phyloP scores from a whole-genome alignment of 345 rosid species.

The Eucalyptus cladocalyx region DNA sequence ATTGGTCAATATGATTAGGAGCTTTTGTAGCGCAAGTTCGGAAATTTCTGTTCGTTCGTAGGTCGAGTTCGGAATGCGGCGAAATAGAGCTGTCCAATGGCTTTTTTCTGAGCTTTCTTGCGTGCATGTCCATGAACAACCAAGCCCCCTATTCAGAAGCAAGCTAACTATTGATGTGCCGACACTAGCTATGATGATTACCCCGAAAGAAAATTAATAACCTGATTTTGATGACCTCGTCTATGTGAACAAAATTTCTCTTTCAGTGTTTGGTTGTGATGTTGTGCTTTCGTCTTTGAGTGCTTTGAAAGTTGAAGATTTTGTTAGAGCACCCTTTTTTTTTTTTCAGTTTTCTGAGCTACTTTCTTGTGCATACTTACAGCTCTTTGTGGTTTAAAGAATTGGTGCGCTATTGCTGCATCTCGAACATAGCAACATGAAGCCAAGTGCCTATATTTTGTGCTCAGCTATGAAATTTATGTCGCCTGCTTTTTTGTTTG shows the following conservation, averaged over 20 bases:
- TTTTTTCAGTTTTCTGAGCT: not conserved
- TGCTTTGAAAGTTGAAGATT: not conserved
- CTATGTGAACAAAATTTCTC: not conserved
- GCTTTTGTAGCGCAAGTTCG: not conserved
- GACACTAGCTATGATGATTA: not conserved
- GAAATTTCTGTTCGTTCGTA: not conserved
- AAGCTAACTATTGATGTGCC: not conserved
- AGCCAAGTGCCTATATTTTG: not conserved
- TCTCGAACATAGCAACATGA: not conserved
- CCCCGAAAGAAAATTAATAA: not conserved
- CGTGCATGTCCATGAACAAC: too few relatives aligned
- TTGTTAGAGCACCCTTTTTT: not conserved
- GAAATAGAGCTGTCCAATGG: not conserved
- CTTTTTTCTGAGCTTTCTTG: not conserved
- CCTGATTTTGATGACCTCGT: not conserved
- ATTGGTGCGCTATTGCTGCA: not conserved
- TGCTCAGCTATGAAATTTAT: not conserved
- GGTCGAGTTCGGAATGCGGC: not conserved
- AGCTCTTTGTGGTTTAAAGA: not conserved
- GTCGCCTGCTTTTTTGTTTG: not conserved
- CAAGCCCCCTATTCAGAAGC: too few relatives aligned
- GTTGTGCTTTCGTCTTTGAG: not conserved
- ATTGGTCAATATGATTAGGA: not conserved
- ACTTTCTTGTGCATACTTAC: not conserved
- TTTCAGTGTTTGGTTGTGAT: not conserved